phyloP scores from a whole-genome alignment of 2,329 filamentous ascomycete species.

The Cytospora chrysosperma region DNA sequence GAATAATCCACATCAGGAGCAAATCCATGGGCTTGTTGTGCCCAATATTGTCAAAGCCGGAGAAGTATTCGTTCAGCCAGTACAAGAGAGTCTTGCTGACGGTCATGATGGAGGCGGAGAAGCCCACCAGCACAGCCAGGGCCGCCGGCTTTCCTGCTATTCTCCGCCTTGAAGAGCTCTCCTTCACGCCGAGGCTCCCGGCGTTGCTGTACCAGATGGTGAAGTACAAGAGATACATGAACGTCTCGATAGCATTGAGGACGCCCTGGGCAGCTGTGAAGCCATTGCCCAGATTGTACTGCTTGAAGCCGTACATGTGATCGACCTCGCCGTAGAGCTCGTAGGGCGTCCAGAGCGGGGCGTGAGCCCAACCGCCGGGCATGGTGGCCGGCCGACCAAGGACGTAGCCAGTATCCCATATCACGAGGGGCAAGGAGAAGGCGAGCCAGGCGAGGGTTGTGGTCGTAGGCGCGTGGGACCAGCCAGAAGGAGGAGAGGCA shows the following conservation, averaged over 20 bases:
- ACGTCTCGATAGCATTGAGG: constrained; percentile 39
- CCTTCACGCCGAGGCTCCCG: constrained; percentile 25
- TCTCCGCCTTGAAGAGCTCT: constrained; percentile 33
- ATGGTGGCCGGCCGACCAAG: constrained; percentile 78
- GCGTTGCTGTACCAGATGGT: constrained; percentile 35
- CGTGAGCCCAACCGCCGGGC: constrained; percentile 71
- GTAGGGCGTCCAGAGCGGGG: constrained; percentile 74
- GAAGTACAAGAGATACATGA: constrained; percentile 36
- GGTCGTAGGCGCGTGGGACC: constrained; percentile 47
- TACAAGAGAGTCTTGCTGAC: constrained; percentile 62
- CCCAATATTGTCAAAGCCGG: constrained; percentile 55
- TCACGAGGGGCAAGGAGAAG: constrained; percentile 72
- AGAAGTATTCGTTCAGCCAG: constrained; percentile 58
- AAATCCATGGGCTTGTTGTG: constrained; percentile 50
- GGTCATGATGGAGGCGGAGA: constrained; percentile 58
- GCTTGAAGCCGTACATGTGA: constrained; percentile 76
- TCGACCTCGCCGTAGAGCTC: constrained; percentile 78
- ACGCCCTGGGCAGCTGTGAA: constrained; percentile 75
- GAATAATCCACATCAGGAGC: constrained; percentile 56
- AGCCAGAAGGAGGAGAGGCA: constrained; percentile 29
- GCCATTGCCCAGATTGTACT: constrained; percentile 65
- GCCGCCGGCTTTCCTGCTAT: constrained; percentile 46
- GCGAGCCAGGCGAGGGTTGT: constrained; percentile 66
- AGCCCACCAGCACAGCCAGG: constrained; percentile 47
- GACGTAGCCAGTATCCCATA: constrained; percentile 81